phyloP scores from a whole-genome alignment of 208 protist species.

The Trypanosoma grayi region DNA sequence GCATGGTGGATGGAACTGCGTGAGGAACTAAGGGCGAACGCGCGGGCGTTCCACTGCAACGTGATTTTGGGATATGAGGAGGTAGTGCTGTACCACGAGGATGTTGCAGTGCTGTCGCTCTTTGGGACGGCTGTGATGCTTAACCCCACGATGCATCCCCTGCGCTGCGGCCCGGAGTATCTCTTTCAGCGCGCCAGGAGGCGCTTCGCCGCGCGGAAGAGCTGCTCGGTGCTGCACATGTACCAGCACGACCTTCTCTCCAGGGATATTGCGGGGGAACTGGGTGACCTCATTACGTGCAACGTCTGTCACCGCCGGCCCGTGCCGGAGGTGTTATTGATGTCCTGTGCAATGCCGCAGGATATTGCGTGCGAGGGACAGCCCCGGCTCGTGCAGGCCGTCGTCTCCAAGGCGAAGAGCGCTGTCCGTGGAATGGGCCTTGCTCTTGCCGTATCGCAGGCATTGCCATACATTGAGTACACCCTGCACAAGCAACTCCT shows the following conservation, averaged over 20 bases:
- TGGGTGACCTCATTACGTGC: conserved; percentile 52
- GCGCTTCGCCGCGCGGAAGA: conserved; percentile 35
- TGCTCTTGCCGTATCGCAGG: conserved; percentile 78
- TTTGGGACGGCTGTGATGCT: conserved; percentile 90
- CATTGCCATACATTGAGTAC: conserved; percentile 89
- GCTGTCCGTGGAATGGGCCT: conserved; percentile 70
- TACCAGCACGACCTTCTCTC: conserved; percentile 20
- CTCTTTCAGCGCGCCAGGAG: conserved; percentile 52
- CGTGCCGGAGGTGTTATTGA: conserved; percentile 80
- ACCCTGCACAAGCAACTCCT: conserved; percentile 89
- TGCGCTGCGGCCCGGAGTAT: conserved; percentile 66
- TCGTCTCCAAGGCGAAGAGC: conserved; percentile 64
- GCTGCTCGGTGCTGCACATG: conserved; percentile 70
- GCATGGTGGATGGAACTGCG: conserved; percentile 93
- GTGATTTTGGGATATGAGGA: conserved; percentile 91
- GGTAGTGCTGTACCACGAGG: conserved; percentile 77
- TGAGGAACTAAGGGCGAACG: conserved; percentile 88
- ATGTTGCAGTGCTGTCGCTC: conserved; percentile 83
- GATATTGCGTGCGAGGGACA: conserved; percentile 58
- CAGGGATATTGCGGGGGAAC: conserved; percentile 26
- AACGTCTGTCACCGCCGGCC: conserved; percentile 60
- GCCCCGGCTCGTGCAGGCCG: conserved; percentile 74
- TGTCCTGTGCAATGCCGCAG: conserved; percentile 74
- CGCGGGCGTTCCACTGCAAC: conserved; percentile 87
- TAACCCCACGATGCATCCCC: conserved; percentile 44